Percentiles rank a stretch among this genome's conserved stretches.
These are phyloP conservation scores for Fusarium oxysporum DNA, from an alignment of 2,329 filamentous ascomycete genomes.

Conservation along the genomic window DNA sequence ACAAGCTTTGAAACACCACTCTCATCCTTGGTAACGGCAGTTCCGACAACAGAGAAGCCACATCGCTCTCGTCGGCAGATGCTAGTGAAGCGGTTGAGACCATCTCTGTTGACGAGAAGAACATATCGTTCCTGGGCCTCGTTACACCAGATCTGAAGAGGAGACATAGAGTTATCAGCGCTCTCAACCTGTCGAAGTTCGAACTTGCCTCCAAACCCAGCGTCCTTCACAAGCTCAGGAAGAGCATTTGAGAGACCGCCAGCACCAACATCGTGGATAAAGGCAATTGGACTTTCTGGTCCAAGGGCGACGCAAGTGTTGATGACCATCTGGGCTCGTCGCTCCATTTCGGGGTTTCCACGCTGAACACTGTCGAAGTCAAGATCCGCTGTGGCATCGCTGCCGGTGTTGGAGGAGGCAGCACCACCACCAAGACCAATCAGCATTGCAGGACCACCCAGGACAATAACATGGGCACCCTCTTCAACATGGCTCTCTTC, in stretches of 20 bases:
- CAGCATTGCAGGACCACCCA: constrained; percentile 96
- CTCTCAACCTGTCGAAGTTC: constrained; percentile 95
- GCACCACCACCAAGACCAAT: constrained; percentile 96
- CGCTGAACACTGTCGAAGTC: constrained; percentile 98
- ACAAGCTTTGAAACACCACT: constrained; percentile 78
- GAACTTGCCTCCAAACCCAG: constrained; percentile 89
- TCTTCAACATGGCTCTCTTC: constrained; percentile 80
- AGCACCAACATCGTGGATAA: constrained; percentile 97
- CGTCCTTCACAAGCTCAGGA: constrained; percentile 86
- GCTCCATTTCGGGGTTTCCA: constrained; percentile 96
- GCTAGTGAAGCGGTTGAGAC: constrained; percentile 79
- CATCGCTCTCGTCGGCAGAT: constrained; percentile 86
- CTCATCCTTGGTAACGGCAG: constrained; percentile 72
- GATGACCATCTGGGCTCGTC: constrained; percentile 97
- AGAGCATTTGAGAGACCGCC: constrained; percentile 82
- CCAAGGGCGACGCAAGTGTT: constrained; percentile 91
- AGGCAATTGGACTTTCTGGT: constrained; percentile 86
- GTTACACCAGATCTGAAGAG: constrained; percentile 94
- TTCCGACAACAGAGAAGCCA: constrained; percentile 91
- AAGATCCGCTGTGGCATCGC: constrained; percentile 88
- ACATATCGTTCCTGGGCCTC: constrained; percentile 98
- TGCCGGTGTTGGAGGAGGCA: constrained; percentile 89
- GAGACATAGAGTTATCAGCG: constrained; percentile 91
- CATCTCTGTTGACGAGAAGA: constrained; percentile 83
- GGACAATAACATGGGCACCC: constrained; percentile 90